phyloP scores from a whole-genome alignment of 805 yeast species.

The Jamesozyma rosinii region DNA sequence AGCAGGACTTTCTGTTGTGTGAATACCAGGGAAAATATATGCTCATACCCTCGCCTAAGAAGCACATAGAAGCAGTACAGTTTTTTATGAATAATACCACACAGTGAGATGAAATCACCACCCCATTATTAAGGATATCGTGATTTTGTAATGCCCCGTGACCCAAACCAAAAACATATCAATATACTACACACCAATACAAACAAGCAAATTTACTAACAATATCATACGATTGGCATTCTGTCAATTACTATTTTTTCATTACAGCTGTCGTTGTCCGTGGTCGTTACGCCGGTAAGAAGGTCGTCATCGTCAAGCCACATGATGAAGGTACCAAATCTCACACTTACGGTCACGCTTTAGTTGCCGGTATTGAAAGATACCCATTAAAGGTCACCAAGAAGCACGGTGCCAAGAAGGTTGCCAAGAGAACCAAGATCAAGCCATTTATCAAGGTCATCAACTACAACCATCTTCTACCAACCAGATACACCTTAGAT shows the following conservation, averaged over 20 bases:
- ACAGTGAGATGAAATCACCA: no score
- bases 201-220: conserved; percentile 29
- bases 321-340: conserved; percentile 98
- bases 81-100: no score
- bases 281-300: conserved; percentile 99
- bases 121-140: no score
- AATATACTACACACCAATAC: no score
- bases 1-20: no score
- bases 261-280: conserved; percentile 89
- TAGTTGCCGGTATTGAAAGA: conserved; percentile 98
- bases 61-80: no score
- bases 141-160: no score
- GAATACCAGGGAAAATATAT: no score
- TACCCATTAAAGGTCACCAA: conserved; percentile 95
- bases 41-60: no score
- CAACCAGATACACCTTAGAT: conserved; percentile 98
- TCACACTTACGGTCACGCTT: conserved; percentile 98
- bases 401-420: conserved; percentile 90
- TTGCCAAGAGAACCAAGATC: conserved; percentile 93
- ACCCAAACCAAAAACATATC: no score
- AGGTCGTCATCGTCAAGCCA: conserved; percentile 97
- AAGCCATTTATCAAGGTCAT: conserved; percentile 98
- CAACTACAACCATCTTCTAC: conserved; percentile 99
- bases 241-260: background rate
- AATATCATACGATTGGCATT: conserved; percentile 2